Evolutionary conservation across 129 eudicot genomes (phyloP), one percentile per base, ranked within the genome.

Genomic region (Ambrosia artemisiifolia): DNA sequence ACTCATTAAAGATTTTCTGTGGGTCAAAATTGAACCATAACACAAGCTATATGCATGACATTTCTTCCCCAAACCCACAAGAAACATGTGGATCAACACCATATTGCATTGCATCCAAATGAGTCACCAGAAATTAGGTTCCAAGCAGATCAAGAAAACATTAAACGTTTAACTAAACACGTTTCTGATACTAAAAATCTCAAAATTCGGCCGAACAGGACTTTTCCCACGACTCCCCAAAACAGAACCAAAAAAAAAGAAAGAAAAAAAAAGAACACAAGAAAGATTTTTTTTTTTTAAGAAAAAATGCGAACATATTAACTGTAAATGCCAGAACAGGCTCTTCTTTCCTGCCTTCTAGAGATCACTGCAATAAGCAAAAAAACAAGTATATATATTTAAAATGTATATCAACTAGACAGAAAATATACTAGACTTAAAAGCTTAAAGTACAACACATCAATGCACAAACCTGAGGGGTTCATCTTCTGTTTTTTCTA

Each of bases 301-400:
- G 35, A 64, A 28, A 0, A 74, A 51, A 40, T 55, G 38, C 69
- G 28, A 60, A 61, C 8, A 61, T 61, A 56, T 46, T 7, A 44
- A 71, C 76, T 83, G 78, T 85, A 85, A 83, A 30, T 73, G 75
- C 30, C 19, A 44, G 38, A 59, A 73, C 78, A 42, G 73, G 30
- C 24, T 75, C 40, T 35, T 35, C 40, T 0, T 35, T 71, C 73
- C 85, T 76, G 85, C 77, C 84, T 71, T 87, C 78, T 74, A 11
- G 48, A 87, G 83, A 54, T 76, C 88, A 69, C 96, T 90, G 89
- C 78, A 81, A 79, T n/a, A 55, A 47, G 9, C 56, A 56, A 18
- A 5, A 3, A 43, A 30, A 75, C 18, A 65, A 53, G 30, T 9
- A n/a, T 5, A 11, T 18, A 60, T 30, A 44, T 42, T 42, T 19